Evolutionary conservation across 1,284 basidiomycete genomes (phyloP).

Genomic region (Exobasidium rhododendri): DNA sequence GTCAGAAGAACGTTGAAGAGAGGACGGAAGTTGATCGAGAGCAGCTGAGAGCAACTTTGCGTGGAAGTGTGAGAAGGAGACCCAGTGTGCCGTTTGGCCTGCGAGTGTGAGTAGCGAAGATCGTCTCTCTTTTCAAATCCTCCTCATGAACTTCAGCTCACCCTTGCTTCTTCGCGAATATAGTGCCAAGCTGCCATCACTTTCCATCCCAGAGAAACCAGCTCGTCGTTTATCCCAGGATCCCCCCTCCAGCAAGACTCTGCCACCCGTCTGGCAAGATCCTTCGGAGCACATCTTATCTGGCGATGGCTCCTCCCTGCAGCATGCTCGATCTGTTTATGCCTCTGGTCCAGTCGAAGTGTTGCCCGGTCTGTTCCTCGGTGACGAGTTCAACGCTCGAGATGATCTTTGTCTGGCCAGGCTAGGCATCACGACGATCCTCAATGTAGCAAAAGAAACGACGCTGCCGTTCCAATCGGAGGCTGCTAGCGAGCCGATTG

Average conservation of each 20-base stretch:
- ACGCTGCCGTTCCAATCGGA: conserved; percentile 28
- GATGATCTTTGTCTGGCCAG: conserved; percentile 71
- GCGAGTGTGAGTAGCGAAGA: not conserved
- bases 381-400: conserved; percentile 86
- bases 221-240: not conserved
- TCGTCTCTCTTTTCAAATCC: not conserved
- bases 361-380: conserved; percentile 84
- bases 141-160: too few species aligned
- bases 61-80: conserved; percentile 40
- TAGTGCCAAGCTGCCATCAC: not conserved
- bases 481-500: not conserved
- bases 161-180: not conserved
- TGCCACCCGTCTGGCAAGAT: conserved; percentile 40
- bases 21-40: conserved; percentile 16
- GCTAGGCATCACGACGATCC: conserved; percentile 72
- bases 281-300: conserved; percentile 48
- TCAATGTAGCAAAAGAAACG: conserved; percentile 82
- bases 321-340: conserved; percentile 60
- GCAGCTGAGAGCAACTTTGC: conserved; percentile 40
- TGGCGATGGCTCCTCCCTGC: conserved; percentile 44
- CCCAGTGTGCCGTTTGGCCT: conserved; percentile 42
- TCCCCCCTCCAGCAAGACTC: conserved; percentile 19
- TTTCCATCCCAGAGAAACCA: not conserved
- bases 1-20: conserved; percentile 24
- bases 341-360: conserved; percentile 80